Base-by-base conservation (phyloP, 2,329 filamentous ascomycete genomes). In the Arthroderma sp. region DNA sequence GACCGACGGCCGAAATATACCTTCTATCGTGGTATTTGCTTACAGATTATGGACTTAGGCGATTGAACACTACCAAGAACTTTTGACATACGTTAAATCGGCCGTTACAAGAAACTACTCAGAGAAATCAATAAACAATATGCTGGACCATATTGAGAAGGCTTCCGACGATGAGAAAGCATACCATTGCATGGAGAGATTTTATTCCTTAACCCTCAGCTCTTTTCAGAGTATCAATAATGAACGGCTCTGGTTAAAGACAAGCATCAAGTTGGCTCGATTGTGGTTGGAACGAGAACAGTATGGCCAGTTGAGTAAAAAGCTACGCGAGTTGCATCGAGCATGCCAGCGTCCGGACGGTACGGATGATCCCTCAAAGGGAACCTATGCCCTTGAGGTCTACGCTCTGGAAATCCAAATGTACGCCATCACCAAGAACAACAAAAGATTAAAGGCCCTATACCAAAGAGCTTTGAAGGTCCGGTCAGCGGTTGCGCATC, bases 81-180 rank as follows among this genome's bases (percentile, higher is more conserved):
- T 98, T 29, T 78, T 98, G 52, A 96, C 88, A 39, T 98, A 96
- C 58, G 88, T 96, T 68, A 94, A 91, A 65, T 93, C 86, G 3
- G 89, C 89, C 5, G 89, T 98, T 39, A 96, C 91, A 36, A 80
- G 91, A 51, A 98, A 96, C 66, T 96, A 96, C 66, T 95, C 91
- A 1, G 91, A 98, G 66, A 96, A 96, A 64, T 96, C 89, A 8
- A 94, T 98, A 69, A 96, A 96, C 68, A 96, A 95, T 64, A 94
- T 98, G 82, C 79, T 98, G 39, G 91, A 96, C 68, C 94, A 83
- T 62, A 91, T 98, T 53, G 89, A 96, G 65, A 96, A 95, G 67
- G 84, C 78, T n/a, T 81, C 82, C 46, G 78, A 82, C 51, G 74
- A 80, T 49, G 75, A 79, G 5, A 77, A 80, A 37, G 80, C 83